These are phyloP conservation scores for Fusarium newnesense DNA, from an alignment of 2,329 filamentous ascomycete genomes.

Conservation along the genomic window DNA sequence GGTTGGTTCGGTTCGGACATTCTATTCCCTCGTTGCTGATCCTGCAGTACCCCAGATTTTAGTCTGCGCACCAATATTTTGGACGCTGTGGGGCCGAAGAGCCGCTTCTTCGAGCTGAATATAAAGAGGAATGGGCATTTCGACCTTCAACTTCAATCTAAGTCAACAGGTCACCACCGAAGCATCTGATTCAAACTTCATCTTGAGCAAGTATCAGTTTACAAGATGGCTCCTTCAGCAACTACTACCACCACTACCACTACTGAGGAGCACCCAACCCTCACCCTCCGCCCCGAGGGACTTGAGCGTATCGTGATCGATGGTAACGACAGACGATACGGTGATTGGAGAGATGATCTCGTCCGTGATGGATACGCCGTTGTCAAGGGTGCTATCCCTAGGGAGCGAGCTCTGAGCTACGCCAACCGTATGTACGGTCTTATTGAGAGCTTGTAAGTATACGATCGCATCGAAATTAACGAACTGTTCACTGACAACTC, in stretches of 20 bases:
- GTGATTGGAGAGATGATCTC: constrained; percentile 39
- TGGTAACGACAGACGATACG: constrained; percentile 31
- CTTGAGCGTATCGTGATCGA: constrained; percentile 37
- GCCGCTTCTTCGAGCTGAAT: not conserved
- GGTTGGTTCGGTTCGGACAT: constrained; percentile 14
- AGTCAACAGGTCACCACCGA: not conserved
- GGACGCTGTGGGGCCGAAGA: not conserved
- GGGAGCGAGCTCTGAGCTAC: constrained; percentile 36
- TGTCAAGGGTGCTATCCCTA: constrained; percentile 34
- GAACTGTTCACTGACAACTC: not conserved
- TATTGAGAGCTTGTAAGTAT: constrained; percentile 37
- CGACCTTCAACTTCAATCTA: not conserved
- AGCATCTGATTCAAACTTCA: not conserved
- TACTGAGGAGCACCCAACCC: constrained; percentile 25
- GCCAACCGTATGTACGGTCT: constrained; percentile 40
- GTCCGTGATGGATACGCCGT: constrained; percentile 37
- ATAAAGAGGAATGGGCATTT: constrained; percentile 11
- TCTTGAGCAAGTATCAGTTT: not conserved
- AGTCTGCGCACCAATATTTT: not conserved
- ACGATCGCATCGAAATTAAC: fast-evolving
- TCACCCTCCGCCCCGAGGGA: constrained; percentile 37
- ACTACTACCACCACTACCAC: constrained; percentile 6
- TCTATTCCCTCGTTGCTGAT: not conserved
- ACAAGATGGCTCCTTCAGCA: constrained; percentile 20
- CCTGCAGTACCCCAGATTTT: constrained; percentile 15